Evolutionary conservation across 2,329 filamentous ascomycete genomes (phyloP), one percentile per base, ranked within the genome.

Genomic region (Fusarium nodosum): DNA sequence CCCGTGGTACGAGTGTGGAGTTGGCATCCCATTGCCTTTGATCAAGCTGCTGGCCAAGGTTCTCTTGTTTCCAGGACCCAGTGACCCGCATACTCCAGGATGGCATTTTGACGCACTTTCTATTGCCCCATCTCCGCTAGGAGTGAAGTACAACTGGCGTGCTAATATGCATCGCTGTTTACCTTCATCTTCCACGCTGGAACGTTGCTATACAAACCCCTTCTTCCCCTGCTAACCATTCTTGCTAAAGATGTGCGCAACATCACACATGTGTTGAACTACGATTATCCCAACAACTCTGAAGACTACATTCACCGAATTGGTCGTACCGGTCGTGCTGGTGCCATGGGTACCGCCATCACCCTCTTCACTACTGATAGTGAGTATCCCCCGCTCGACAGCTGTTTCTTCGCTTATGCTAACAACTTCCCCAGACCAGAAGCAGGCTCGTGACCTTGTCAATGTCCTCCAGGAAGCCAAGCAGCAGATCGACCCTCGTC

Each of bases 201-300:
- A 87, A 84, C 81, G 82, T 87, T 89, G 87, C 86, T 86, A 86
- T 85, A 82, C 81, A 78, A 75, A 78, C 73, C 72, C 66, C 77
- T 80, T 82, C 81, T 78, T 86, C 85, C 84, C 83, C 85, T 87
- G 85, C 93, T 97, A 97, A 97, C 92, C 87, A 88, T 82, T 87
- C 80, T 85, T 78, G 77, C 28, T 79, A 80, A 97, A 98, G 96
- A 99, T 92, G 96, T 99, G 87, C 95, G 94, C 86, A 97, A 99
- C 88, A 99, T 99, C 86, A 98, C 96, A 84, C 96, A 99, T 86
- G 96, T 99, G 84, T 89, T 99, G 85, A 98, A 98, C 90, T 97
- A 98, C 93, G 96, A 98, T 82, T 98, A 98, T 84, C 95, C 95
- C 82, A 98, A 98, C 87, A 98, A 98, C 84, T 90, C 96, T 77